Base-by-base conservation (phyloP, 75 land plant genomes). In the Chamaecyparis obtusa region DNA sequence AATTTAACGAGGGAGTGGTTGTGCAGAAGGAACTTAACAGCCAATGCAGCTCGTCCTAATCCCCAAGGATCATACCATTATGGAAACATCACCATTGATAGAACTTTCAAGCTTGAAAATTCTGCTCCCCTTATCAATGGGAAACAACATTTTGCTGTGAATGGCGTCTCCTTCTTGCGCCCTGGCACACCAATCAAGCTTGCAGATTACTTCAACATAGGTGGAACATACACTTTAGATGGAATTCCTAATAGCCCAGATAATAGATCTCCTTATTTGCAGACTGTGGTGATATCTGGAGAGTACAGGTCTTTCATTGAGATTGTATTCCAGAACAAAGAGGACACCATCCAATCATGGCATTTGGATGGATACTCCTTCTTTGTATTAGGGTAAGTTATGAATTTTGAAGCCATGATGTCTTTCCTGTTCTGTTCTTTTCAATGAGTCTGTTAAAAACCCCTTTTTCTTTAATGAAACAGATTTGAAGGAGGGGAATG, bases 401-500 rank as follows among this genome's bases (percentile, higher is more conserved):
- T 13, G 19, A 39, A 46, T 76, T 54, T 84, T 44, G 15, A 37
- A 44, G 6, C 46, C 69, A 27, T 24, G 24, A 67, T 67, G 9
- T 6, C 9, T 67, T 24, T 84, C 35, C 17, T 49, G 55, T 51
- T 51, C 55, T 51, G 16, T 51, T 84, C 9, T 19, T 48, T 16
- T 75, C 44, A 44, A 8, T 67, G 44, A 19, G 10, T 86, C 27
- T 43, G 43, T 35, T 36, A 32, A 30, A 44, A 44, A 0, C 48
- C 48, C 0, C 9, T 3, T 44, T 44, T 44, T 3, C 6, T 44
- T 2, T 46, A 48, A 15, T 49, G 90, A 24, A 87, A 87, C 79
- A 92, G 95, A 27, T 90, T 93, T 84, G 95, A 89, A 24, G 90
- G 92, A 8, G 95, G 96, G 15, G 81, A 32, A n/a, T 93, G 96